Conservation (phyloP, 202 grass and related monocot species). For the Digitaria exilis region DNA sequence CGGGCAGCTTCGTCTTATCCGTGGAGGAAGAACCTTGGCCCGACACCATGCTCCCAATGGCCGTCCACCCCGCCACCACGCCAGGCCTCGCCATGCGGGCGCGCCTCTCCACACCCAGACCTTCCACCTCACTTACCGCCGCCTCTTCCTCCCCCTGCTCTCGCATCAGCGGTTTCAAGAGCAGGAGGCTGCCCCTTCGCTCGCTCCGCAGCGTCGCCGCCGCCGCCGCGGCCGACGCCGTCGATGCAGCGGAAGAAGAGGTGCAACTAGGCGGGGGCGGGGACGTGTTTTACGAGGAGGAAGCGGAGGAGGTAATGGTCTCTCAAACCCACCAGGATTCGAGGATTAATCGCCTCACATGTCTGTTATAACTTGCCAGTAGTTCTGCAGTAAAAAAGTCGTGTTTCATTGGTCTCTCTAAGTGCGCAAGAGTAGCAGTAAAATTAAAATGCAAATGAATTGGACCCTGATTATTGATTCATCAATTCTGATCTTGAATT, state of each 20-base stretch:
- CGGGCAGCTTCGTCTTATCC: constrained; percentile 47
- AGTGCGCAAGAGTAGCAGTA: not conserved
- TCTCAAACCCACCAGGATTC: not conserved
- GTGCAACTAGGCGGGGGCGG: not conserved
- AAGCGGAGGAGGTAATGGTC: constrained; percentile 42
- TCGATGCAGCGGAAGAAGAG: constrained; percentile 32
- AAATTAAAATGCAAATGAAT: not conserved
- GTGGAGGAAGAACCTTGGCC: not conserved
- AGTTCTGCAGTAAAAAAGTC: not conserved
- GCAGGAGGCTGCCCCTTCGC: constrained; percentile 22
- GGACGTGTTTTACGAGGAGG: not conserved
- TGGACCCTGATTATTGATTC: not conserved
- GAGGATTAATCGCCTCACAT: not conserved
- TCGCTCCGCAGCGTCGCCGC: constrained; percentile 42
- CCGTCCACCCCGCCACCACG: constrained; percentile 46
- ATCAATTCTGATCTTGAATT: not conserved
- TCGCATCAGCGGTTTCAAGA: not conserved
- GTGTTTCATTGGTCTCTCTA: not conserved
- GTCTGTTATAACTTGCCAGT: not conserved
- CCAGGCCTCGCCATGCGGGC: constrained; percentile 6
- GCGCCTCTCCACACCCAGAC: constrained; percentile 10
- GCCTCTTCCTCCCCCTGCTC: constrained; percentile 1
- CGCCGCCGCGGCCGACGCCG: constrained; percentile 32
- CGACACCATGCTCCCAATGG: constrained; percentile 51
- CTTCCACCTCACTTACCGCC: constrained; percentile 14